These are phyloP conservation scores for Sporothrix sp. DNA, from an alignment of 2,329 filamentous ascomycete species.

Conservation along the genomic window DNA sequence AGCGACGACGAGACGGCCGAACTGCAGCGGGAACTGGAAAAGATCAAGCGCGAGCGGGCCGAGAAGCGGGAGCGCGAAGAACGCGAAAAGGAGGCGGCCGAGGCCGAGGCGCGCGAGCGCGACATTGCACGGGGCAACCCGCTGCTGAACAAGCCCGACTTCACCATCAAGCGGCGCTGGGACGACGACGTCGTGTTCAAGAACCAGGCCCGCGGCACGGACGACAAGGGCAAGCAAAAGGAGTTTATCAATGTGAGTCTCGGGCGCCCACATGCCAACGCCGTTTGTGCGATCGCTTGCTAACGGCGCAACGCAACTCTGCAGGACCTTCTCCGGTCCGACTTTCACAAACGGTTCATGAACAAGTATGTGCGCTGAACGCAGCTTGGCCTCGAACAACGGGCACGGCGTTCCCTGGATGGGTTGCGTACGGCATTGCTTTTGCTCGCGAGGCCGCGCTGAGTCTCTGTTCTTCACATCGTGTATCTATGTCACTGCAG, in stretches of 20 bases:
- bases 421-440: background rate
- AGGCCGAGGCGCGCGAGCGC: slow-evolving; percentile 73
- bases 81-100: slow-evolving; percentile 65
- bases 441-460: too few relatives aligned
- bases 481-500: too few relatives aligned
- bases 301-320: slow-evolving; percentile 1
- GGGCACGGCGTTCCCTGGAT: background rate
- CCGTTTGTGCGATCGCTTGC: too few relatives aligned
- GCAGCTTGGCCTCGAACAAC: background rate
- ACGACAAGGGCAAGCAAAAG: slow-evolving; percentile 77
- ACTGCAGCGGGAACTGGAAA: slow-evolving; percentile 84
- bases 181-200: slow-evolving; percentile 99
- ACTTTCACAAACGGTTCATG: slow-evolving; percentile 99
- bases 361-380: slow-evolving; percentile 48
- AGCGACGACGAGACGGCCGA: slow-evolving; percentile 77
- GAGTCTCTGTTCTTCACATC: too few relatives aligned
- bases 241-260: slow-evolving; percentile 86
- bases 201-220: slow-evolving; percentile 91
- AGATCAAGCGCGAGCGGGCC: slow-evolving; percentile 79
- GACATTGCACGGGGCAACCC: slow-evolving; percentile 92
- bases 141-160: slow-evolving; percentile 77
- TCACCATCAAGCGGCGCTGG: slow-evolving; percentile 87
- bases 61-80: slow-evolving; percentile 78
- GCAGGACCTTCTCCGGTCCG: slow-evolving; percentile 77
- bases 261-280: too few relatives aligned